These are phyloP conservation scores for Nothophaeocryptopus gaeumannii DNA, from an alignment of 2,329 filamentous ascomycete genomes.

Conservation along the genomic window DNA sequence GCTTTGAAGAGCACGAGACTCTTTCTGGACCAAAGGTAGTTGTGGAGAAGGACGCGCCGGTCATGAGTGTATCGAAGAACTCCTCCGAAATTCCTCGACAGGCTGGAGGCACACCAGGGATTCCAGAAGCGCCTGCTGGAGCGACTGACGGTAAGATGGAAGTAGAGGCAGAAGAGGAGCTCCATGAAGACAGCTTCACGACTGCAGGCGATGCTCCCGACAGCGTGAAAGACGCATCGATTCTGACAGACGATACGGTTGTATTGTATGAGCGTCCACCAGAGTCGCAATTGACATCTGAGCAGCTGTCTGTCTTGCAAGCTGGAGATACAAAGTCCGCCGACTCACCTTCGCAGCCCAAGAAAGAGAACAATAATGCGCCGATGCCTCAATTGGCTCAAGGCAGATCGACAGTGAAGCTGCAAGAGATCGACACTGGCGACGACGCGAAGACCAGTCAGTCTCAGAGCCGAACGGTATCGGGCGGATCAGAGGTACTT, in stretches of 20 bases:
- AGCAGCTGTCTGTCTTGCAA: too few relatives aligned
- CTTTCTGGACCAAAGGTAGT: too few relatives aligned
- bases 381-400: constrained; percentile 12
- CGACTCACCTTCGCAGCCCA: neutral
- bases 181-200: neutral
- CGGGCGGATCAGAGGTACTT: constrained; percentile 16
- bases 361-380: constrained; percentile 16
- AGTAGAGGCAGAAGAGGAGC: neutral
- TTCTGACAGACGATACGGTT: too few relatives aligned
- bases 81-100: neutral
- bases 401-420: constrained; percentile 9
- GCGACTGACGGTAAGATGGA: neutral
- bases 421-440: constrained; percentile 6
- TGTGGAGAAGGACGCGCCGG: neutral
- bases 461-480: constrained; percentile 10
- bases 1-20: too few relatives aligned
- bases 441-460: neutral
- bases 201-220: neutral
- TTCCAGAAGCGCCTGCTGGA: neutral
- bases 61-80: neutral
- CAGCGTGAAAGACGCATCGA: neutral
- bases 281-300: too few relatives aligned
- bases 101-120: too few relatives aligned
- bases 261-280: too few relatives aligned
- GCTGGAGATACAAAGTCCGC: too few relatives aligned